A percentile compares a stretch with the other conserved stretches of the same genome.
Evolutionary conservation across 148 eudicot genomes (phyloP).

Genomic region (Chenopodium formosanum): DNA sequence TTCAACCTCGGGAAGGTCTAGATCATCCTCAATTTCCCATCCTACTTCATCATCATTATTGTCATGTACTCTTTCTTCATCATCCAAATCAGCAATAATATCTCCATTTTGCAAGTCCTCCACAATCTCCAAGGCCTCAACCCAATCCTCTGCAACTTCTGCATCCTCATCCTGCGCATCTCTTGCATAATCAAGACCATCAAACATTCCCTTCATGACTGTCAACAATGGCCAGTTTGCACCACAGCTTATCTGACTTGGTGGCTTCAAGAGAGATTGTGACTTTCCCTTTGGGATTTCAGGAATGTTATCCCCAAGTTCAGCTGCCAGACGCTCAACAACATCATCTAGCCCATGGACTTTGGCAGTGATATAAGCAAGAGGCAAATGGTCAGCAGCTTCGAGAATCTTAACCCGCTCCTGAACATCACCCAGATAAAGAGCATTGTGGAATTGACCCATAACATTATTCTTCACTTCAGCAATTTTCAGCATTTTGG

Average conservation of each 20-base stretch:
- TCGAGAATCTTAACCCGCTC: conserved; percentile 78
- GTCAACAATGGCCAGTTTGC: conserved; percentile 75
- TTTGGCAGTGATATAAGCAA: conserved; percentile 66
- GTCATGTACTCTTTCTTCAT: conserved; percentile 43
- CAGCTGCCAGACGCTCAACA: conserved; percentile 50
- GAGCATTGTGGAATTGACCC: conserved; percentile 80
- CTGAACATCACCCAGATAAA: conserved; percentile 61
- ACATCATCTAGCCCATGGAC: conserved; percentile 55
- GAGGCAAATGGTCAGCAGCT: conserved; percentile 61
- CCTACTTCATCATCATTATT: conserved; percentile 37
- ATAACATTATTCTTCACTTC: conserved; percentile 66
- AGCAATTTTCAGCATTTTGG: conserved; percentile 57
- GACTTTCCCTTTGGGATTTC: conserved; percentile 49
- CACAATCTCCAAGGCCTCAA: conserved; percentile 56
- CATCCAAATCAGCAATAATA: conserved; percentile 35
- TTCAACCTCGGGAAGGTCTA: conserved; percentile 47
- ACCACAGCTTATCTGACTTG: conserved; percentile 48
- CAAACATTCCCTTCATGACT: conserved; percentile 64
- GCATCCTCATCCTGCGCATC: conserved; percentile 49
- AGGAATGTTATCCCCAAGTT: conserved; percentile 61
- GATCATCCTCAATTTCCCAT: conserved; percentile 39
- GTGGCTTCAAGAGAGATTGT: conserved; percentile 66
- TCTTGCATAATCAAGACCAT: conserved; percentile 49
- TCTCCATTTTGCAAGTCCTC: conserved; percentile 52
- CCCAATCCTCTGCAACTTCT: conserved; percentile 62